Evolutionary conservation across 257 asterid genomes (phyloP).

Genomic region (Petunia secreta): DNA sequence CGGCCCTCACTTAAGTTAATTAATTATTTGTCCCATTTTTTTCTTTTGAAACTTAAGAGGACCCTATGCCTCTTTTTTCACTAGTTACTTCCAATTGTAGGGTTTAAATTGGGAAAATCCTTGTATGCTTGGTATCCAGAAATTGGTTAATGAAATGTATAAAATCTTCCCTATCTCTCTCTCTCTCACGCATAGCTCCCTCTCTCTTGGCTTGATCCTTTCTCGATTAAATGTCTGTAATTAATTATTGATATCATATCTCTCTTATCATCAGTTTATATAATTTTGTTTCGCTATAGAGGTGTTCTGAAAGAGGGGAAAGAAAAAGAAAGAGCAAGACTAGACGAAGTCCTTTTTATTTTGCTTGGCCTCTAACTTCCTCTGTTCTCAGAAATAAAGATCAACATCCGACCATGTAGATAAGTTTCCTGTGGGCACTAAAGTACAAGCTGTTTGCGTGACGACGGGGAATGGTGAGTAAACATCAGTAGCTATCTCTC

Average conservation of each 20-base stretch:
- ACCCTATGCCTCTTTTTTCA: too few species aligned
- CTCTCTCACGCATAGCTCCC: too few species aligned
- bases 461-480: conserved; percentile 93
- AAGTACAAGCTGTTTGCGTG: conserved; percentile 98
- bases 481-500: neutral
- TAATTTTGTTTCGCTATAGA: neutral
- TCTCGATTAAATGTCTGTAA: neutral
- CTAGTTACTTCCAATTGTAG: too few species aligned
- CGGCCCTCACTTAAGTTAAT: too few species aligned
- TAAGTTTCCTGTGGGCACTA: conserved; percentile 76
- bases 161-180: too few species aligned
- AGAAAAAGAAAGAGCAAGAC: neutral
- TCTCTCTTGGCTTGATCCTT: neutral
- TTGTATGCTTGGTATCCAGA: too few species aligned
- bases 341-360: neutral
- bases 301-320: too few species aligned
- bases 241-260: neutral
- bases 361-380: conserved; percentile 15
- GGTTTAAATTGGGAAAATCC: too few species aligned
- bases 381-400: conserved; percentile 48
- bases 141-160: too few species aligned
- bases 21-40: too few species aligned
- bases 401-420: conserved; percentile 42
- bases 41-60: too few species aligned
- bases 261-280: neutral